Base-by-base conservation (phyloP, 495 filamentous ascomycete species). In the Aspergillus sclerotioniger region DNA sequence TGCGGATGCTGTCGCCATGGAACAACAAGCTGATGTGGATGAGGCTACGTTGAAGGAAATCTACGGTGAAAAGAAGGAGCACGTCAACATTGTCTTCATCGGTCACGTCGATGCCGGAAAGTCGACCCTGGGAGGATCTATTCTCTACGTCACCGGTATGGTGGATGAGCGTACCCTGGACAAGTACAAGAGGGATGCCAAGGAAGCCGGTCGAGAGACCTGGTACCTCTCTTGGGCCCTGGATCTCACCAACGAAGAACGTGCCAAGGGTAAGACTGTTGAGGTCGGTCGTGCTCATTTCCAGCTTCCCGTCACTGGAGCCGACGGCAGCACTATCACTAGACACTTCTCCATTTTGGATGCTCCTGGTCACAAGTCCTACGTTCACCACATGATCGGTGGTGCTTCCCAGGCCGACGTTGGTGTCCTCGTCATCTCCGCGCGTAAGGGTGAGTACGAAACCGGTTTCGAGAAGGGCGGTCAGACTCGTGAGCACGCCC, bases 401-500 rank as follows among this genome's bases (percentile, higher is more conserved):
- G 94, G 95, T 64, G 91, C 94, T 44, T 95, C 93, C 2, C 94
- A 98, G 68, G 95, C 95, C 10, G 94, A 98, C 73, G 85, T 99
- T 25, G 94, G 94, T 67, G 88, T 96, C 51, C 82, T 99, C 21
- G 94, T 99, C 66, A 98, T 99, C 70, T 93, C 89, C 57, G 91
- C 94, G 1, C 90, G 94, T 56, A 98, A 96, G 79, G 94, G 94
- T 71, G 95, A 99, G 75, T 99, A 99, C 69, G 94, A 99, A 76
- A 98, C 94, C 37, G 94, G 94, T n/a, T 99, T 99, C 71, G 94
- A 98, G 70, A 96, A 95, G 76, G 94, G 94, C 52, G 94, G 95
- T 15, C 94, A 99, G 71, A 99, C 95, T 44, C 82, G 94, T 67
- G 94, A 99, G 77, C 94, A 98, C 72, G 94, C 94, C 46, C 87